Percentiles rank a stretch among this genome's conserved stretches.
phyloP scores from a whole-genome alignment of 2,329 filamentous ascomycete species.

The Fusarium nodosum region DNA sequence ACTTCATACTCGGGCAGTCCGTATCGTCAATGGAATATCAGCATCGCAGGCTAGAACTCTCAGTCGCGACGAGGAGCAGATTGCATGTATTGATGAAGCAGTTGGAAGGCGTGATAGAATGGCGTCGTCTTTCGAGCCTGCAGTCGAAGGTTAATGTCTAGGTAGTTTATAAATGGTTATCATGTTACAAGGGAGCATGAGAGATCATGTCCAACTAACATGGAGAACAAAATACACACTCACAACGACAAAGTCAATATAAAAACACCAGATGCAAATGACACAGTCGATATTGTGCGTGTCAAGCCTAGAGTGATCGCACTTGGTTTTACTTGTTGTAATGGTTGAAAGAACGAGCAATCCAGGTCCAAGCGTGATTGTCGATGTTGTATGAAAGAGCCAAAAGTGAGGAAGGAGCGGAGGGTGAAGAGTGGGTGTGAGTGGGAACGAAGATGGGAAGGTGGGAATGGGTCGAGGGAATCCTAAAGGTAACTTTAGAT shows the following conservation, averaged over 20 bases:
- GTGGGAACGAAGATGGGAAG: slow-evolving; percentile 49
- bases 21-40: slow-evolving; percentile 45
- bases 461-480: slow-evolving; percentile 50
- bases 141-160: slow-evolving; percentile 32
- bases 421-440: slow-evolving; percentile 45
- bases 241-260: slow-evolving; percentile 25
- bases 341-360: slow-evolving; percentile 39
- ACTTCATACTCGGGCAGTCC: slow-evolving; percentile 47
- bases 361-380: slow-evolving; percentile 32
- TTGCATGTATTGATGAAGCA: slow-evolving; percentile 5
- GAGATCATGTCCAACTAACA: slow-evolving; percentile 47
- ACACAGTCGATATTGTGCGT: slow-evolving; percentile 15
- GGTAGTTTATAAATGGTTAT: slow-evolving; percentile 17
- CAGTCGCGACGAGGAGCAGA: slow-evolving; percentile 36
- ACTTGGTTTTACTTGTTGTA: slow-evolving; percentile 32
- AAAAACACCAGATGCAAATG: slow-evolving; percentile 18
- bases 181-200: slow-evolving; percentile 39
- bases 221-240: slow-evolving; percentile 42
- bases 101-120: not conserved
- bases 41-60: slow-evolving; percentile 47
- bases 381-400: slow-evolving; percentile 41
- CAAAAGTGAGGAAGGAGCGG: slow-evolving; percentile 47
- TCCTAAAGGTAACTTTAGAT: slow-evolving; percentile 49
- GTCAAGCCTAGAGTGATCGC: slow-evolving; percentile 8
- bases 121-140: slow-evolving; percentile 19